Conservation (phyloP, 2,329 filamentous ascomycete genomes). For the Lasiodiplodia sp. region DNA sequence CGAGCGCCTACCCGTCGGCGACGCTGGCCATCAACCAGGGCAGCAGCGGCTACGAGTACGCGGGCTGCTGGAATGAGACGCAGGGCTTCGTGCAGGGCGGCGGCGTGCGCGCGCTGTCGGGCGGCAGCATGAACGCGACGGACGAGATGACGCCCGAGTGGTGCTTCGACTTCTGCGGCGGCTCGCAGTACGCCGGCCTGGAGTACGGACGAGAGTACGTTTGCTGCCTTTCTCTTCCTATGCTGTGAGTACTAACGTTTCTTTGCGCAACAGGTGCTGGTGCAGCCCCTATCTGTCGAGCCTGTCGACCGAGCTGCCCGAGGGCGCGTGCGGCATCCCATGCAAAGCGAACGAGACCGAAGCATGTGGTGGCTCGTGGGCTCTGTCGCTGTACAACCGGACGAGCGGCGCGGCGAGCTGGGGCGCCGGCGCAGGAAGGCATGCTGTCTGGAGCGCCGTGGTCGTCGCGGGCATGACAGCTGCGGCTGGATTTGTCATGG, state of each 20-base stretch:
- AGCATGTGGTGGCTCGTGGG: slow-evolving; percentile 27
- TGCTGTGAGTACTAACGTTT: not conserved
- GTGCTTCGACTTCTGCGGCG: slow-evolving; percentile 14
- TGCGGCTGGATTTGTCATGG: not conserved
- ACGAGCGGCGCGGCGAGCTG: slow-evolving; percentile 7
- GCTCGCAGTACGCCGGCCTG: slow-evolving; percentile 19
- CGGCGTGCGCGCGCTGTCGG: slow-evolving; percentile 22
- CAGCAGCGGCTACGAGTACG: slow-evolving; percentile 13
- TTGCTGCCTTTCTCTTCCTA: no score
- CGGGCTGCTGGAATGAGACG: slow-evolving; percentile 29
- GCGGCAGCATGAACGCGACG: slow-evolving; percentile 17
- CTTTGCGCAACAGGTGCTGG: slow-evolving; percentile 19
- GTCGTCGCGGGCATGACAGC: not conserved
- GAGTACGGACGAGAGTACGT: slow-evolving; percentile 29
- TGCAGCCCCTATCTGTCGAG: slow-evolving; percentile 19
- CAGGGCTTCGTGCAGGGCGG: slow-evolving; percentile 15
- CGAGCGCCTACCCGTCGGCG: slow-evolving; percentile 4
- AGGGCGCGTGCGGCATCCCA: slow-evolving; percentile 10
- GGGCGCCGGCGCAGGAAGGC: not conserved
- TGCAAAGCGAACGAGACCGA: slow-evolving; percentile 14
- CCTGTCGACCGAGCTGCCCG: slow-evolving; percentile 19
- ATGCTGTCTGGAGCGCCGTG: slow-evolving; percentile 5
- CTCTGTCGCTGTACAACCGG: slow-evolving; percentile 27
- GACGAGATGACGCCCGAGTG: slow-evolving; percentile 16
- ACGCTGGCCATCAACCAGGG: slow-evolving; percentile 20